phyloP scores from a whole-genome alignment of 2,329 filamentous ascomycete species.

The Phyllosticta citribraziliensis region DNA sequence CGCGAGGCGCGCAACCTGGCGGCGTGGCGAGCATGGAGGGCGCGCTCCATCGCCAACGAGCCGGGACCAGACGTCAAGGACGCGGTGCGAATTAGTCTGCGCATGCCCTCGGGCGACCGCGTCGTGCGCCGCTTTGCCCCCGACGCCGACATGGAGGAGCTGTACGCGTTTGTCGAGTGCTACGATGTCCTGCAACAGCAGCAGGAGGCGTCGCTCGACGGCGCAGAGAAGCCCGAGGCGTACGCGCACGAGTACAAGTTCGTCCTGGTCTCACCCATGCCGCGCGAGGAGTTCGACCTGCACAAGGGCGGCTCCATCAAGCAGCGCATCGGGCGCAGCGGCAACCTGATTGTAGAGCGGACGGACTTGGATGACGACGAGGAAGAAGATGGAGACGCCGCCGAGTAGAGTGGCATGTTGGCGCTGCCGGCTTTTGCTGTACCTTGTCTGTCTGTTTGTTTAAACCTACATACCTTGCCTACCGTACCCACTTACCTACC shows the following conservation, averaged over 20 bases:
- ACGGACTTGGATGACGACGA: conserved; percentile 46
- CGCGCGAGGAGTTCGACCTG: conserved; percentile 68
- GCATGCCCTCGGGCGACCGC: conserved; percentile 57
- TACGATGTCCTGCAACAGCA: conserved; percentile 51
- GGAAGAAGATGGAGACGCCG: conserved; percentile 14
- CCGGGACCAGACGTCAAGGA: conserved; percentile 56
- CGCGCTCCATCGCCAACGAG: conserved; percentile 55
- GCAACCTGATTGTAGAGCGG: conserved; percentile 81
- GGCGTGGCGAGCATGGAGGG: conserved; percentile 77
- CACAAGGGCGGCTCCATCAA: conserved; percentile 56
- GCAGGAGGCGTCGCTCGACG: conserved; percentile 14
- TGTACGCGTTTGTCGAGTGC: conserved; percentile 96
- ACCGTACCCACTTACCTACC: neutral
- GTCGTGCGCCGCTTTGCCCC: conserved; percentile 66
- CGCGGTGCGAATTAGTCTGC: conserved; percentile 59
- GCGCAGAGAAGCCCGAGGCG: conserved; percentile 45
- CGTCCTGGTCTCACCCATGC: conserved; percentile 74
- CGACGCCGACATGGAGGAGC: conserved; percentile 67
- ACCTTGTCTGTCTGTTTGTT: neutral
- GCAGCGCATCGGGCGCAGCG: conserved; percentile 68
- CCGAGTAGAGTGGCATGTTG: neutral
- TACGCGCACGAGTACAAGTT: conserved; percentile 84
- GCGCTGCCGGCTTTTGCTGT: neutral
- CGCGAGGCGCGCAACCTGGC: conserved; percentile 43
- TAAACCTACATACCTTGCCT: neutral